Evolutionary conservation across 495 filamentous ascomycete genomes (phyloP), one percentile per base, ranked within the genome.

Genomic region (Penicillium paxilli): DNA sequence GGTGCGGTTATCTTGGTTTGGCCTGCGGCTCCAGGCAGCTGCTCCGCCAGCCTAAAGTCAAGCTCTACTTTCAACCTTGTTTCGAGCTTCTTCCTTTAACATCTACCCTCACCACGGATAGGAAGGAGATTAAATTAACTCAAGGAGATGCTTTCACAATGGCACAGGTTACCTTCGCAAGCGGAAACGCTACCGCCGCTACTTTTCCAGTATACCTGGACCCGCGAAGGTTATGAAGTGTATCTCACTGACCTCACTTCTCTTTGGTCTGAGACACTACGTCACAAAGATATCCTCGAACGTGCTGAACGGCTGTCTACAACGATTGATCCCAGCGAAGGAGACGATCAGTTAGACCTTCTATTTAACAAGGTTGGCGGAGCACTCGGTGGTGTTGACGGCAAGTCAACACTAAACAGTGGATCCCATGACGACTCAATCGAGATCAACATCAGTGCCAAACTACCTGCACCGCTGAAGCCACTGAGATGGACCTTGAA

Each of bases 321-420:
- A 5, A 87, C 86, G 26, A 96, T 98, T 51, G 94, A 98, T 68
- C 87, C 94, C 1, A 87, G 82, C 56, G 89, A 93, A 63, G 88
- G 87, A 54, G 62, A 75, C 9, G 79, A 84, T 22, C 91, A 97
- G 59, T 76, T 93, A 55, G 60, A 70, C 21, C 81, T 89, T 16
- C 80, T 98, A 26, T 70, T 97, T 9, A 74, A 82, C 11, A 92
- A 91, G 59, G 78, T 98, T 25, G 74, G 80, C 45, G 76, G 83
- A 33, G 83, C 85, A 21, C 72, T 95, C 7, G 75, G 78, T 47
- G 69, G 74, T 3, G 60, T 48, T 11, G 74, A 67, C 20, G 78
- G 66, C 30, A 69, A 59, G 38, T 58, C 64, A 61, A 60, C 51
- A 30, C 63, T 76, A 58, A 44, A 55, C 33, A 57, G 51, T 42